Evolutionary conservation across 208 protist genomes (phyloP).

Genomic region (Trypanosomatidae sp.): DNA sequence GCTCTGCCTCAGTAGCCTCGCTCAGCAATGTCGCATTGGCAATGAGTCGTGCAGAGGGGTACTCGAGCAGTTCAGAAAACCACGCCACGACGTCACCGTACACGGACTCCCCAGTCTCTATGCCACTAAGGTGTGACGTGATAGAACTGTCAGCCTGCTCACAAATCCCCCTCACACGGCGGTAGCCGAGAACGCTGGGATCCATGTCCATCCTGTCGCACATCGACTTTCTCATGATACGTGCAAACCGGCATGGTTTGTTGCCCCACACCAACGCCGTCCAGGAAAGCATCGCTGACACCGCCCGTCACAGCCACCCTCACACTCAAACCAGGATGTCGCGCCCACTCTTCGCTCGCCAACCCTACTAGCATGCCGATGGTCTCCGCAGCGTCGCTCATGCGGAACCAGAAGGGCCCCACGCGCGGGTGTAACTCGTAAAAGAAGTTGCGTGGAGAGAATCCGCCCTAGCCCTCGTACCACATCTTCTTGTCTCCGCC

Average conservation of each 20-base stretch:
- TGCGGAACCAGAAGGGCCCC: conserved; percentile 35
- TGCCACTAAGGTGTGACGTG: conserved; percentile 44
- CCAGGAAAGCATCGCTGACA: conserved; percentile 55
- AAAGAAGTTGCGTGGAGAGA: conserved; percentile 49
- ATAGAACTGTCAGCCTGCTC: conserved; percentile 64
- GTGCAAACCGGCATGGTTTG: conserved; percentile 43
- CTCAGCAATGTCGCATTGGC: conserved; percentile 25
- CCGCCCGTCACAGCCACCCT: conserved; percentile 50
- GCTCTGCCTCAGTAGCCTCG: conserved; percentile 28
- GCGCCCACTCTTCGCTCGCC: conserved; percentile 37
- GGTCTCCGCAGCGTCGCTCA: conserved; percentile 36
- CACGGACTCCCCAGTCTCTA: conserved; percentile 58
- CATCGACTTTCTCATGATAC: conserved; percentile 68
- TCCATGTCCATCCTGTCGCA: conserved; percentile 71
- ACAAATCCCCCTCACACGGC: conserved; percentile 47
- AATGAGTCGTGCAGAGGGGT: conserved; percentile 34
- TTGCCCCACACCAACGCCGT: conserved; percentile 55
- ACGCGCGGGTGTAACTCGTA: conserved; percentile 43
- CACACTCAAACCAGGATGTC: conserved; percentile 35
- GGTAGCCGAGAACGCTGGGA: conserved; percentile 24
- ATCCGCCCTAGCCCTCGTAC: conserved; percentile 57
- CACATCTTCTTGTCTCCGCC: conserved; percentile 71
- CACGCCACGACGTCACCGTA: conserved; percentile 72
- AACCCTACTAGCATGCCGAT: conserved; percentile 49
- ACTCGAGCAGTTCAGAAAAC: conserved; percentile 46